These are phyloP conservation scores for Bolboschoenus planiculmis DNA, from an alignment of 176 grass and related monocot genomes.

Conservation along the genomic window DNA sequence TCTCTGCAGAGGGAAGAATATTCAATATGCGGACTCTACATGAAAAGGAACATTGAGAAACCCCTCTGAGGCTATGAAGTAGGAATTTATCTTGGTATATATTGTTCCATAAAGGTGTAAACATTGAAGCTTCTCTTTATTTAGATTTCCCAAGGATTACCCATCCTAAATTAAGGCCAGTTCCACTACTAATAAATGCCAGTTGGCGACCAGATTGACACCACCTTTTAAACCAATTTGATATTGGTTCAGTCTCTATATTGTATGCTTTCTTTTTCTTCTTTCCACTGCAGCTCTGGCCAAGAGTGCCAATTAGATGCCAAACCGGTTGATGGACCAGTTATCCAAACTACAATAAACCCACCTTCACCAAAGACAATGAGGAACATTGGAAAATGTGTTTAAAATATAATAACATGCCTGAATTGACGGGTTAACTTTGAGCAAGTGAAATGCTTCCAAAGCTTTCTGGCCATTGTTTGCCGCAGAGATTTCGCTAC, in stretches of 20 bases:
- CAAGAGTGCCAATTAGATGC: neutral
- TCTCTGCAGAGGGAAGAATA: conserved; percentile 38
- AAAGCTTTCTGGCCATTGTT: conserved; percentile 47
- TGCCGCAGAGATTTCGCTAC: conserved; percentile 33
- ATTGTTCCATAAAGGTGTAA: neutral
- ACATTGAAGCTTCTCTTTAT: neutral
- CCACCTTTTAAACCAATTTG: neutral
- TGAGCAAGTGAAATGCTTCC: conserved; percentile 51
- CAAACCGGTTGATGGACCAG: neutral
- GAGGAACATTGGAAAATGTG: neutral
- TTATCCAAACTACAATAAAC: neutral
- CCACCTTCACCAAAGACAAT: neutral
- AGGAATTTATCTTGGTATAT: neutral
- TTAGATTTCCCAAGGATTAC: neutral
- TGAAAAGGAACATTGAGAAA: neutral
- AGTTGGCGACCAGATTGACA: neutral
- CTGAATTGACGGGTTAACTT: conserved; percentile 59
- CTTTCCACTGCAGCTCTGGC: neutral
- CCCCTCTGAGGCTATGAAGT: neutral
- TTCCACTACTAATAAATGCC: neutral
- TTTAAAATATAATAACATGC: conserved; percentile 22
- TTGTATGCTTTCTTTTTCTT: neutral
- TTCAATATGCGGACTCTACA: neutral
- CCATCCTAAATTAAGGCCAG: neutral
- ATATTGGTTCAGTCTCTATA: neutral